phyloP scores from a whole-genome alignment of 139 green algal genomes.

The Chlamydomonas schloesseri region DNA sequence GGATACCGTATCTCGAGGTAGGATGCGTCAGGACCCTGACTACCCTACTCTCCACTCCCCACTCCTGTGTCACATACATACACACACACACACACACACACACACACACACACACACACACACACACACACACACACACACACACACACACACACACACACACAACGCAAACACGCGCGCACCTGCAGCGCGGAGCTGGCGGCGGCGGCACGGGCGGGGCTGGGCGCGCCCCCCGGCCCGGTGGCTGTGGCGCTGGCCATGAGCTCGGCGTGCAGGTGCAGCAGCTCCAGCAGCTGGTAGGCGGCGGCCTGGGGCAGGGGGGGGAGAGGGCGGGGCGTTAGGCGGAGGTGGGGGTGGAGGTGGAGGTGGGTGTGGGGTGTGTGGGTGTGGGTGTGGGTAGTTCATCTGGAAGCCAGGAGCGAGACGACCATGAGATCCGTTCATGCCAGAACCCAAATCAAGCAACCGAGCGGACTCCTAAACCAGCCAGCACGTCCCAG shows the following conservation, averaged over 20 bases:
- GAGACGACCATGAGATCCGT: no score
- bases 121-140: background rate
- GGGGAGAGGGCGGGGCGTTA: background rate
- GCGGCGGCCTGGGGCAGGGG: background rate
- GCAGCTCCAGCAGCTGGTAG: slow-evolving; percentile 16
- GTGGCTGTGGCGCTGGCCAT: background rate
- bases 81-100: background rate
- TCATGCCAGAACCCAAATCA: no score
- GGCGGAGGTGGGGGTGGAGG: background rate
- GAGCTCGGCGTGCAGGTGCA: slow-evolving; percentile 44
- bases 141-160: background rate
- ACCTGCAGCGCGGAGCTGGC: no score
- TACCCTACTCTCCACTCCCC: no score
- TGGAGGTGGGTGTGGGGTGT: background rate
- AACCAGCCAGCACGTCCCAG: no score
- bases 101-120: background rate
- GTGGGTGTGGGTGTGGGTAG: background rate
- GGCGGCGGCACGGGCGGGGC: background rate
- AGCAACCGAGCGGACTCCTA: no score
- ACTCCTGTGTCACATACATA: background rate
- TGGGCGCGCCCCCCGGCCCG: background rate
- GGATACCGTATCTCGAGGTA: no score
- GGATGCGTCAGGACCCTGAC: no score
- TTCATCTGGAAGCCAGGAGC: no score
- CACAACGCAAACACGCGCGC: no score